Conservation (phyloP, 2,329 filamentous ascomycete genomes). For the Aspergillus sp. region DNA sequence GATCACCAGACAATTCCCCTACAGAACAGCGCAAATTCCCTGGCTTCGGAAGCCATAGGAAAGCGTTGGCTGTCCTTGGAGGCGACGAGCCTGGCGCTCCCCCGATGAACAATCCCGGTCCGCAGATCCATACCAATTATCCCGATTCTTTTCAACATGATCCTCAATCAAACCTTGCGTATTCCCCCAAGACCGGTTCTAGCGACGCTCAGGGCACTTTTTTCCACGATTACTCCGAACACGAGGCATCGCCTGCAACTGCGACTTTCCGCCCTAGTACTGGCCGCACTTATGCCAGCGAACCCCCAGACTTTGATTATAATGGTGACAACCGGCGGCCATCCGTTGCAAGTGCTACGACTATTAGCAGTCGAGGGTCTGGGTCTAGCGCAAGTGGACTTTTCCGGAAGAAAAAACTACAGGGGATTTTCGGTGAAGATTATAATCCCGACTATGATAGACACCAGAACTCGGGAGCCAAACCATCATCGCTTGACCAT, state of each 20-base stretch:
- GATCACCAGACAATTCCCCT: conserved; percentile 38
- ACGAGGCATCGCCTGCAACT: conserved; percentile 61
- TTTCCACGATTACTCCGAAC: conserved; percentile 39
- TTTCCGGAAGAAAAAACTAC: conserved; percentile 70
- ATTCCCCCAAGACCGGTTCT: conserved; percentile 27
- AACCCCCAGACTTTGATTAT: conserved; percentile 61
- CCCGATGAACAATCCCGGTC: conserved; percentile 20
- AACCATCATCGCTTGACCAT: conserved; percentile 47
- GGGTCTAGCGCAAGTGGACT: conserved; percentile 69
- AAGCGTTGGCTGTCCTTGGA: conserved; percentile 32
- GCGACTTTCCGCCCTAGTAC: conserved; percentile 64
- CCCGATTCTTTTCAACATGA: conserved; percentile 22
- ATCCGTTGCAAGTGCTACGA: conserved; percentile 84
- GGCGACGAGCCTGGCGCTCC: conserved; percentile 27
- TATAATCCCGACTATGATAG: conserved; percentile 71
- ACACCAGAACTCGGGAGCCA: conserved; percentile 44
- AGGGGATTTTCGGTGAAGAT: conserved; percentile 91
- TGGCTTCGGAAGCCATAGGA: conserved; percentile 35
- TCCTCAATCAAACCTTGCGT: conserved; percentile 32
- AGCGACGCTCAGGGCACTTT: conserved; percentile 35
- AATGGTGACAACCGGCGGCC: conserved; percentile 75
- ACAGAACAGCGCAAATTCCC: conserved; percentile 37
- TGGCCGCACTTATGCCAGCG: conserved; percentile 54
- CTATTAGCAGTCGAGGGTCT: conserved; percentile 81
- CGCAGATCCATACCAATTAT: conserved; percentile 23